Evolutionary conservation across 78 protist species (phyloP).

Genomic region (Monosiga brevicollis): DNA sequence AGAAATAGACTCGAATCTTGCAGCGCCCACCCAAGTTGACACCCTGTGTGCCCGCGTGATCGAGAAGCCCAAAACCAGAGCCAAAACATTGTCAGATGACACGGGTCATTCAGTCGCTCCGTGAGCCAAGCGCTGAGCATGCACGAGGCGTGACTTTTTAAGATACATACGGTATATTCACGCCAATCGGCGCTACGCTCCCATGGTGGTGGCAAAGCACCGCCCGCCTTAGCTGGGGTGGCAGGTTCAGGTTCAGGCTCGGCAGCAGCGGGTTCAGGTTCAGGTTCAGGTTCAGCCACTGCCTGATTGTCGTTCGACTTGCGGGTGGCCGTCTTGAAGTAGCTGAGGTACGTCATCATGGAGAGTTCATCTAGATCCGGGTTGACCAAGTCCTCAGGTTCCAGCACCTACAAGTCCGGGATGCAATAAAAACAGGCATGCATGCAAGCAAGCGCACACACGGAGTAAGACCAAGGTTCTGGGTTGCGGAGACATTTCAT

Average conservation of each 20-base stretch:
- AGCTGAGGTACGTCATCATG: constrained; percentile 48
- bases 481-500: too few species aligned
- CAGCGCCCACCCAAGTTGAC: neutral
- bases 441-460: too few species aligned
- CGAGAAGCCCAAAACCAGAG: neutral
- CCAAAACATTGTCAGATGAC: neutral
- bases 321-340: constrained; percentile 17
- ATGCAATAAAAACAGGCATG: too few species aligned
- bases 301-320: neutral
- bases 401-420: constrained; percentile 23
- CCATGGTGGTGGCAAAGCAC: neutral
- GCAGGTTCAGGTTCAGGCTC: neutral
- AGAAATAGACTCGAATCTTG: neutral
- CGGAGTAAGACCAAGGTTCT: too few species aligned
- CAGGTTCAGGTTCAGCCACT: neutral
- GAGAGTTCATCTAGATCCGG: constrained; percentile 30
- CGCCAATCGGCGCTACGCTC: neutral
- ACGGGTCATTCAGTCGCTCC: too few species aligned
- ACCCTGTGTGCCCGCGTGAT: neutral
- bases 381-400: constrained; percentile 46
- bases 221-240: neutral
- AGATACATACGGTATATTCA: neutral
- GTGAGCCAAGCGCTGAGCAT: too few species aligned
- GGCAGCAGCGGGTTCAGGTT: neutral
- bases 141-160: too few species aligned